These are phyloP conservation scores for Penicillium verrucosum DNA, from an alignment of 2,329 filamentous ascomycete species.

Conservation along the genomic window DNA sequence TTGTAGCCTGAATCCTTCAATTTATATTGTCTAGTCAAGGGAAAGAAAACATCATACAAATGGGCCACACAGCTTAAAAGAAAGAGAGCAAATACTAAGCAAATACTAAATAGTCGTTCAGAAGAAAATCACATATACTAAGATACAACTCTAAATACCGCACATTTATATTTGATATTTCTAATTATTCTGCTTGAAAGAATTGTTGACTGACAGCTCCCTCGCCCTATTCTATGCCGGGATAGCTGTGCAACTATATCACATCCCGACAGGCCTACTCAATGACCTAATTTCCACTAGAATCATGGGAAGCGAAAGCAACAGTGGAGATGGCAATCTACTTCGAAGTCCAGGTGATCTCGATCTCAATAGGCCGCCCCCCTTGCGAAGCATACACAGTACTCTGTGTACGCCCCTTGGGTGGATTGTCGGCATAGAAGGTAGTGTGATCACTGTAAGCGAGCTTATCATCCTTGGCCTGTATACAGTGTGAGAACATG, in stretches of 20 bases:
- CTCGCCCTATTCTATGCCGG: background rate
- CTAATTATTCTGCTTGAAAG: background rate
- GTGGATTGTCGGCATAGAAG: conserved; percentile 39
- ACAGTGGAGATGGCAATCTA: background rate
- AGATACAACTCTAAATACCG: background rate
- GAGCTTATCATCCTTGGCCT: conserved; percentile 35
- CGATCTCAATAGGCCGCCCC: conserved; percentile 34
- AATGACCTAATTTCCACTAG: background rate
- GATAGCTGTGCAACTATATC: background rate
- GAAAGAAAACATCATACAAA: background rate
- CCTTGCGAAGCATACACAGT: conserved; percentile 32
- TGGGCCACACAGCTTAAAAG: background rate
- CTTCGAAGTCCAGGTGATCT: conserved; percentile 32
- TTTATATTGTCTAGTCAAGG: no score
- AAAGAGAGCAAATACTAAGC: background rate
- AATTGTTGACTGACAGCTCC: background rate
- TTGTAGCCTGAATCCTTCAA: no score
- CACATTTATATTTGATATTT: background rate
- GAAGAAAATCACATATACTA: background rate
- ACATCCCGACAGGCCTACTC: background rate
- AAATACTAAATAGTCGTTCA: background rate
- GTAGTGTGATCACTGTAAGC: conserved; percentile 34
- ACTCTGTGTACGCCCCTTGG: conserved; percentile 36
- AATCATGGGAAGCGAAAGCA: background rate
- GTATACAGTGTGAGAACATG: background rate